A percentile compares a stretch with the other conserved stretches of the same genome.
Evolutionary conservation across 2,329 filamentous ascomycete genomes (phyloP).

Genomic region (Plectosphaerella sp.): DNA sequence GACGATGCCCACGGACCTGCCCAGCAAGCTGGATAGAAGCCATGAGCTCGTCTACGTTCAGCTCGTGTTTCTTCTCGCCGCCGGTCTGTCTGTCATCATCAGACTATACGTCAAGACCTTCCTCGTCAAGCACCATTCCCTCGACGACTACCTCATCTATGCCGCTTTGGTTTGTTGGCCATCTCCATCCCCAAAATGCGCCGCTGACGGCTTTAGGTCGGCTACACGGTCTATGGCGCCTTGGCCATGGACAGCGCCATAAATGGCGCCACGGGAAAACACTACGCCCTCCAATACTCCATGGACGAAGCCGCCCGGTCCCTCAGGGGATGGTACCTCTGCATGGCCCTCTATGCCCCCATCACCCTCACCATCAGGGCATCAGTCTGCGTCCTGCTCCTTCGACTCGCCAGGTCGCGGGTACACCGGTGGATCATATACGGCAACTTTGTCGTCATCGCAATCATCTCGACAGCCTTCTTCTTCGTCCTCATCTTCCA

Average conservation of each 20-base stretch:
- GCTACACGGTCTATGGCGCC: conserved; percentile 25
- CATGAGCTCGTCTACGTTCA: conserved; percentile 2
- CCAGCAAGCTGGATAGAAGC: not conserved
- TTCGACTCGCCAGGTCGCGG: conserved; percentile 29
- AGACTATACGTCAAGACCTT: conserved; percentile 38
- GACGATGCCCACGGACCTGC: not conserved
- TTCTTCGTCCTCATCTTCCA: conserved; percentile 46
- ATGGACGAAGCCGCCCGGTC: conserved; percentile 18
- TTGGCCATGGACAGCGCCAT: conserved; percentile 26
- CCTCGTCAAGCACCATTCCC: conserved; percentile 32
- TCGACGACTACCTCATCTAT: conserved; percentile 44
- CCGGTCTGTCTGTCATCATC: conserved; percentile 29
- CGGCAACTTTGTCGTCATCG: conserved; percentile 27
- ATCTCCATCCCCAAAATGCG: not conserved
- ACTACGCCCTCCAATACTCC: conserved; percentile 1
- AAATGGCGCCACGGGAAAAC: conserved; percentile 21
- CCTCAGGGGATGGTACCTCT: conserved; percentile 32
- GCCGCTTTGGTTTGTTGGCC: conserved; percentile 31
- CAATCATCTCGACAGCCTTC: conserved; percentile 27
- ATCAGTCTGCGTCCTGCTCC: conserved; percentile 34
- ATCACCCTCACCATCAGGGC: conserved; percentile 33
- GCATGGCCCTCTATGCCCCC: conserved; percentile 33
- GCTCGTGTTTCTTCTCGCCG: conserved; percentile 20
- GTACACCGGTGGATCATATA: conserved; percentile 28
- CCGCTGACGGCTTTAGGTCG: conserved; percentile 15